phyloP scores from a whole-genome alignment of 305 asterid genomes.

The Rubia peregrina region DNA sequence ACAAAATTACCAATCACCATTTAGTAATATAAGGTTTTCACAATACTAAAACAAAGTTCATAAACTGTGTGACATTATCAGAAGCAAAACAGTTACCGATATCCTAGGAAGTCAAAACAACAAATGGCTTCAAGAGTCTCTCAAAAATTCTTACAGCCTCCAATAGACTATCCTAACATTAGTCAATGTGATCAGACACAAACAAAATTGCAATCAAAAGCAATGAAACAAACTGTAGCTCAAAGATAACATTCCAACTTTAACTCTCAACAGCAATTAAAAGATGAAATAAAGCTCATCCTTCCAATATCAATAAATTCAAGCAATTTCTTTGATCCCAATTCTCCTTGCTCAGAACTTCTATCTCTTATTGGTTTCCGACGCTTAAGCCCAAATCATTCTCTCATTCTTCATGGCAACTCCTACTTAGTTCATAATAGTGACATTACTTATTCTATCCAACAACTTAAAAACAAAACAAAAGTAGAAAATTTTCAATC shows the following conservation, averaged over 20 bases:
- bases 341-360: not conserved
- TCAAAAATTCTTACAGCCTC: not conserved
- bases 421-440: not conserved
- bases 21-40: not conserved
- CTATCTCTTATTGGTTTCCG: not conserved
- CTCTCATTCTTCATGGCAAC: not conserved
- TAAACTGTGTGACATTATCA: not conserved
- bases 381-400: too few relatives aligned
- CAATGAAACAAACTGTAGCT: not conserved
- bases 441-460: not conserved
- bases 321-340: not conserved
- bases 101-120: not conserved
- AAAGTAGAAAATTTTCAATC: constrained; percentile 9
- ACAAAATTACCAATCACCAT: not conserved
- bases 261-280: not conserved
- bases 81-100: not conserved
- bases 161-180: not conserved
- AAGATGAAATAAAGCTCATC: not conserved
- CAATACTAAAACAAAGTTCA: not conserved
- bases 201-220: not conserved
- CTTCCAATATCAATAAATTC: not conserved
- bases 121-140: not conserved
- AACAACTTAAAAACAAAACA: not conserved
- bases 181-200: not conserved
- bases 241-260: not conserved